phyloP scores from a whole-genome alignment of 306 rosid genomes.

The Cicer chorassanicum region DNA sequence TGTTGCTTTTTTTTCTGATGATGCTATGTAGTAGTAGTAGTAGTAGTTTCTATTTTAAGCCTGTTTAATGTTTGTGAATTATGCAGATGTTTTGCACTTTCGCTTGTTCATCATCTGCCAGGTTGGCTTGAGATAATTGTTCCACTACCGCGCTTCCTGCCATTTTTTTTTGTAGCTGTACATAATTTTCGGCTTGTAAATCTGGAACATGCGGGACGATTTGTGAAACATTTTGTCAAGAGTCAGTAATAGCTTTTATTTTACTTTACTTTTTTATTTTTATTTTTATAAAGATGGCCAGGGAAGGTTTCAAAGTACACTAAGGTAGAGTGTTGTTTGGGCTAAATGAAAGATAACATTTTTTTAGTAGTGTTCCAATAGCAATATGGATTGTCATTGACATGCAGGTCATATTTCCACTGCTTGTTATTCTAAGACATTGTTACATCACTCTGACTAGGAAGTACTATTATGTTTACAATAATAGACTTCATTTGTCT shows the following conservation, averaged over 20 bases:
- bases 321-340: constrained; percentile 32
- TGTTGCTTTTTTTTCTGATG: constrained; percentile 5
- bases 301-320: constrained; percentile 38
- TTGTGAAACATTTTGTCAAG: constrained; percentile 39
- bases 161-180: constrained; percentile 49
- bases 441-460: neutral
- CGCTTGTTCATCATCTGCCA: constrained; percentile 35
- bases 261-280: neutral
- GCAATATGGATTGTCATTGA: constrained; percentile 41
- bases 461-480: neutral
- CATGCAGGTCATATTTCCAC: constrained; percentile 17
- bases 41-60: constrained; percentile 32
- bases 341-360: constrained; percentile 21
- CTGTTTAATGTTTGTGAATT: constrained; percentile 41
- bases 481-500: neutral
- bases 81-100: constrained; percentile 57
- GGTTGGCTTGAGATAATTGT: constrained; percentile 42
- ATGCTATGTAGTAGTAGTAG: neutral
- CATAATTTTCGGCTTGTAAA: constrained; percentile 59
- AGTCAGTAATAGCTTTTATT: constrained; percentile 41
- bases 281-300: constrained; percentile 41
- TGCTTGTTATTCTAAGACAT: constrained; percentile 33
- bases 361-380: constrained; percentile 20
- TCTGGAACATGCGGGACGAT: constrained; percentile 49
- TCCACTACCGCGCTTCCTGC: constrained; percentile 43